These are phyloP conservation scores for Conringia planisiliqua DNA, from an alignment of 345 rosid species.

Conservation along the genomic window DNA sequence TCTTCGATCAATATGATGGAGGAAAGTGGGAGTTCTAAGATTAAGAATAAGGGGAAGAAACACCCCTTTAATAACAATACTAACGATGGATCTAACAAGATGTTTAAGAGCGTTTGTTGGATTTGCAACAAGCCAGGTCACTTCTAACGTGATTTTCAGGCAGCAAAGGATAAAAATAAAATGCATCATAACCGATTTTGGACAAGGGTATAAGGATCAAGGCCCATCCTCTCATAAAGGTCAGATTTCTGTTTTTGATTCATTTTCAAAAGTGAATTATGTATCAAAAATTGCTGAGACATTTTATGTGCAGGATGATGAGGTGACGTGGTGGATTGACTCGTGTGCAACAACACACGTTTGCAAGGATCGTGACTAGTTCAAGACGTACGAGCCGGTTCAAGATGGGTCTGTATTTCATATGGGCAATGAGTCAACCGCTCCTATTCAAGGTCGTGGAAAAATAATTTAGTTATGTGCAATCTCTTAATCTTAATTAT, in stretches of 20 bases:
- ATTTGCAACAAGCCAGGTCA: not conserved
- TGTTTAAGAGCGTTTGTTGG: not conserved
- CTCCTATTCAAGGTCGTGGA: no score
- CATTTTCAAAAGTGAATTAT: not conserved
- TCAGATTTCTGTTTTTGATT: not conserved
- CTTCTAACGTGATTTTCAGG: not conserved
- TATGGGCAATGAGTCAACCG: no score
- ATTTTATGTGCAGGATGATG: constrained; percentile 1
- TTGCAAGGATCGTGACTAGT: not conserved
- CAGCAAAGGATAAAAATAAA: not conserved
- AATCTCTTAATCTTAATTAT: not conserved
- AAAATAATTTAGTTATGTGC: not conserved
- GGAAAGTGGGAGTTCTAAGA: not conserved
- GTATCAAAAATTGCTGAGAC: no score
- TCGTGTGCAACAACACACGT: not conserved
- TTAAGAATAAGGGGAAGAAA: not conserved
- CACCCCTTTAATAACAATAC: not conserved
- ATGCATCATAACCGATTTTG: not conserved
- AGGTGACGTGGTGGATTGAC: not conserved
- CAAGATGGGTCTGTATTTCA: not conserved
- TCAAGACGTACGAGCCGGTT: not conserved
- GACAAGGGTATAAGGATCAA: not conserved
- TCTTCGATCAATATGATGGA: not conserved
- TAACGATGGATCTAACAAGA: not conserved
- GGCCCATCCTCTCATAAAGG: not conserved